phyloP scores from a whole-genome alignment of 495 filamentous ascomycete genomes.

The Aspergillus conjunctus region DNA sequence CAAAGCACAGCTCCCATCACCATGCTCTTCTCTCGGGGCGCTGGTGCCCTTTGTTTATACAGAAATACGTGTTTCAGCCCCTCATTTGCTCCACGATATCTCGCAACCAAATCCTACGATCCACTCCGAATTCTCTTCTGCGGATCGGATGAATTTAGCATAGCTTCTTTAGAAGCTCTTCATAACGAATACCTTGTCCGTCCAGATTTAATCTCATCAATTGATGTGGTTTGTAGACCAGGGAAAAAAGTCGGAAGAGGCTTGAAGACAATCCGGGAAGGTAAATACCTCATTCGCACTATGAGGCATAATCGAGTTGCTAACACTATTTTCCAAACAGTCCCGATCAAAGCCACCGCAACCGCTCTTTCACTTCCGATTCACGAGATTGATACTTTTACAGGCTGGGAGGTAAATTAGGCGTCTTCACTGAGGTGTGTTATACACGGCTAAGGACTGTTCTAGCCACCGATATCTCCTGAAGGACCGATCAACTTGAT shows the following conservation, averaged over 20 bases:
- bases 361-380: slow-evolving; percentile 61
- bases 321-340: slow-evolving; percentile 44
- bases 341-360: slow-evolving; percentile 72
- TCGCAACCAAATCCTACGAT: slow-evolving; percentile 45
- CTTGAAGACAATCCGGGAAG: slow-evolving; percentile 67
- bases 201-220: slow-evolving; percentile 66
- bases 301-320: slow-evolving; percentile 18
- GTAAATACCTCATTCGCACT: slow-evolving; percentile 40
- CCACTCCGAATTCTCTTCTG: slow-evolving; percentile 93
- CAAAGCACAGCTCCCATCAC: slow-evolving; percentile 1
- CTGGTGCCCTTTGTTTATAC: slow-evolving; percentile 29
- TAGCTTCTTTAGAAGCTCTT: slow-evolving; percentile 73
- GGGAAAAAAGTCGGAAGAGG: slow-evolving; percentile 75
- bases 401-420: slow-evolving; percentile 67
- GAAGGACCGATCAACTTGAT: slow-evolving; percentile 71
- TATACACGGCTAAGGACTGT: slow-evolving; percentile 22
- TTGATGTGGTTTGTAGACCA: slow-evolving; percentile 84
- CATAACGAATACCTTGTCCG: slow-evolving; percentile 58
- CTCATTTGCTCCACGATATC: slow-evolving; percentile 26
- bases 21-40: slow-evolving; percentile 32
- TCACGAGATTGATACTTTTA: slow-evolving; percentile 78
- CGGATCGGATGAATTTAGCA: slow-evolving; percentile 91
- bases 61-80: slow-evolving; percentile 16
- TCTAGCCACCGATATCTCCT: slow-evolving; percentile 58
- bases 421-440: not conserved